Evolutionary conservation across 129 eudicot genomes (phyloP), one percentile per base, ranked within the genome.

Genomic region (Flaveria brownii): DNA sequence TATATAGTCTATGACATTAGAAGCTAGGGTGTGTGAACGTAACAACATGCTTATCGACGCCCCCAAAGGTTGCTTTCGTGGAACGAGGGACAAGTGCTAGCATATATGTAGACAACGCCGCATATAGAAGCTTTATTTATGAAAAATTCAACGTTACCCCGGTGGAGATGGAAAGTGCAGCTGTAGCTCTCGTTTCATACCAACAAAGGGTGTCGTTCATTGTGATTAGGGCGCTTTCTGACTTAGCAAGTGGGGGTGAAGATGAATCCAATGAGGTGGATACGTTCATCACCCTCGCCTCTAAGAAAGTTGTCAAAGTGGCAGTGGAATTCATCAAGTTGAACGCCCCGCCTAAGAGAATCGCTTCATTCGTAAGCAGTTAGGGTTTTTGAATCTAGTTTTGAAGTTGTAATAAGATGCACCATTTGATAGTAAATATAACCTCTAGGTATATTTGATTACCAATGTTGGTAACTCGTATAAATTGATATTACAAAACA

Each of bases 151-250:
- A 81, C 13, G 60, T 74, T 2, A 78, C 67, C 42, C 74, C 88
- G 0, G 78, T 88, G 5, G 93, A 88, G 51, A 85, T 85, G 90
- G 93, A 88, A 63, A 88, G 85, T 7, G 93, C 90, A 0, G 90
- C 85, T 11, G 88, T 88, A 56, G 86, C 93, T 2, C 78, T 88
- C 18, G 15, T 88, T 8, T 83, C 88, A 26, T 77, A 64, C 66
- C 93, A 85, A 62, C 93, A 88, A 43, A 56, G 70, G 45, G 74
- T 28, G 16, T 88, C 90, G 17, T 88, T 80, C 42, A 78, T 85
- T 7, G 60, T 81, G 14, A 18, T 85, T 62, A 68, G 93, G 46
- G 83, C 90, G 12, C 89, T 88, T 15, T 88, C 88, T 14, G 88
- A 84, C 62, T 73, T 84, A 2, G 91, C 93, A 11, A 88, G 82